Conservation (phyloP, 106 monocot species). For the Posidonia australis region DNA sequence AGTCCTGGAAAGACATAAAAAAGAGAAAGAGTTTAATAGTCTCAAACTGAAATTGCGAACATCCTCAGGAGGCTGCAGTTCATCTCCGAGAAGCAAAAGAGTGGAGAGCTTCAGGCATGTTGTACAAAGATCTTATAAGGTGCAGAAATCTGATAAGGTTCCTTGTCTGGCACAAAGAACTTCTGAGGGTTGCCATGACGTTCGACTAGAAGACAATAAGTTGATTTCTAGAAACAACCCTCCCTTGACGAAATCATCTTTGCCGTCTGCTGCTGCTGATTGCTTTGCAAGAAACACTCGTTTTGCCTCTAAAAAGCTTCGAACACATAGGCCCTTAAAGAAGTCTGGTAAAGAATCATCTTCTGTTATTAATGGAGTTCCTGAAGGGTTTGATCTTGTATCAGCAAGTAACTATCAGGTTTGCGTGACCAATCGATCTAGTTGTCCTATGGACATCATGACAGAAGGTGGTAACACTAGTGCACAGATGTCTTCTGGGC, state of each 20-base stretch:
- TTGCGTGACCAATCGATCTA: slow-evolving; percentile 3
- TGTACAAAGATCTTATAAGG: slow-evolving; percentile 1
- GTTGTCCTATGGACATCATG: neutral
- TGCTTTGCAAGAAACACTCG: slow-evolving; percentile 2
- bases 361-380: neutral
- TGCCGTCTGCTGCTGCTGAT: neutral
- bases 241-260: neutral
- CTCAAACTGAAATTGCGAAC: slow-evolving; percentile 15
- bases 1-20: neutral
- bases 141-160: slow-evolving; percentile 4
- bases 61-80: slow-evolving; percentile 14
- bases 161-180: neutral
- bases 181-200: neutral
- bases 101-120: slow-evolving; percentile 3
- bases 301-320: slow-evolving; percentile 20
- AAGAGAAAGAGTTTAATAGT: slow-evolving; percentile 4
- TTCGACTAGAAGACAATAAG: neutral
- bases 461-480: neutral
- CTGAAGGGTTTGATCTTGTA: neutral
- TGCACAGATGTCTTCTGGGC: slow-evolving; percentile 1
- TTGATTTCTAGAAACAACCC: neutral
- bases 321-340: slow-evolving; percentile 26
- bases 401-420: slow-evolving; percentile 5
- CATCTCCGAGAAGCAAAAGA: slow-evolving; percentile 18
- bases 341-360: slow-evolving; percentile 5